Percentiles rank a stretch among this genome's conserved stretches.
phyloP scores from a whole-genome alignment of 2,329 filamentous ascomycete species.

The Fusarium anguioides region DNA sequence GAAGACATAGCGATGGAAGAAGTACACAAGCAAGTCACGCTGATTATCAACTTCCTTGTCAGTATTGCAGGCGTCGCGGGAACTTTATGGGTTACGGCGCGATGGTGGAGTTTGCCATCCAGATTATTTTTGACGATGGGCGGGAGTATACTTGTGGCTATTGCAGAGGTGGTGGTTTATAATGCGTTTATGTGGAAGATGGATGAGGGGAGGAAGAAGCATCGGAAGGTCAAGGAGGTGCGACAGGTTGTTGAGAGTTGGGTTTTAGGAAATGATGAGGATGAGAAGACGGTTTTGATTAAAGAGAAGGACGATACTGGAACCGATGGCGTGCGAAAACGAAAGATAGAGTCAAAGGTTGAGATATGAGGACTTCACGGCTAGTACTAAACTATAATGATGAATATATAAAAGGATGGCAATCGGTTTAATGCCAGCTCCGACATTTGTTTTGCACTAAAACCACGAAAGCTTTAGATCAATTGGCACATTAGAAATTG shows the following conservation, averaged over 20 bases:
- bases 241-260: conserved; percentile 79
- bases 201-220: conserved; percentile 72
- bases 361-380: not conserved
- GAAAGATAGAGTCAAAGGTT: conserved; percentile 31
- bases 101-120: conserved; percentile 79
- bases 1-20: conserved; percentile 78
- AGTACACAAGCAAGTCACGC: conserved; percentile 80
- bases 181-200: conserved; percentile 79
- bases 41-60: conserved; percentile 90
- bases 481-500: not conserved
- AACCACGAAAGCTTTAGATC: accelerated
- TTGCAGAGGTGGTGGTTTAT: conserved; percentile 83
- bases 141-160: conserved; percentile 74
- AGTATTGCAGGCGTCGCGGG: conserved; percentile 83
- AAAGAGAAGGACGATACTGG: conserved; percentile 33
- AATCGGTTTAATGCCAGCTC: accelerated
- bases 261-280: conserved; percentile 63
- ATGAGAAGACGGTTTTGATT: conserved; percentile 43
- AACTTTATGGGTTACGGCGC: conserved; percentile 81
- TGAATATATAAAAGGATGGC: not conserved
- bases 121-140: conserved; percentile 77
- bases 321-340: conserved; percentile 43
- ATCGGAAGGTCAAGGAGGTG: conserved; percentile 69
- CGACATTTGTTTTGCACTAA: too few species aligned
- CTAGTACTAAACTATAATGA: not conserved